These are phyloP conservation scores for Anthoceros angustus DNA, from an alignment of 225 moss, liverwort and hornwort genomes.

Conservation along the genomic window DNA sequence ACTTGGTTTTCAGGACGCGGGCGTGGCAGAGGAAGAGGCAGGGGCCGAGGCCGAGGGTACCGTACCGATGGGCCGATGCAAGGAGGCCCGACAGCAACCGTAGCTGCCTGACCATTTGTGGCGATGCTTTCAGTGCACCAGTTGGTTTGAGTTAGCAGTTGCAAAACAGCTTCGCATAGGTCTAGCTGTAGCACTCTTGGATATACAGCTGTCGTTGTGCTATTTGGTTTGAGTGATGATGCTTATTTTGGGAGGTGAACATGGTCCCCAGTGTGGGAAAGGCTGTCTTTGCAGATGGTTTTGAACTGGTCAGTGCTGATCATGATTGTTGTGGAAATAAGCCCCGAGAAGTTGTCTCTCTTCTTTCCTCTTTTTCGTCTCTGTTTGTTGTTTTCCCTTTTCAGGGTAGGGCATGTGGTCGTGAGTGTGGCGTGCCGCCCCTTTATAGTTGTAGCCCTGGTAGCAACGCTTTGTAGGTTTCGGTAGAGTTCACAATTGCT, in stretches of 20 bases:
- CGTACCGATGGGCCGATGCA: slow-evolving; percentile 59
- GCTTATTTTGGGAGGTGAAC: neutral
- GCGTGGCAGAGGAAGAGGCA: slow-evolving; percentile 82
- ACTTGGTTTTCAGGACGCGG: slow-evolving; percentile 50
- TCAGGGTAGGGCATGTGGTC: neutral
- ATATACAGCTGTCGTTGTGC: neutral
- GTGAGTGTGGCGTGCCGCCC: neutral
- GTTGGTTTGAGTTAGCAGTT: slow-evolving; percentile 34
- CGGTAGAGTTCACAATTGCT: too few species aligned
- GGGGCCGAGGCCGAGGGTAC: slow-evolving; percentile 88
- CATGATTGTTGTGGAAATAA: neutral
- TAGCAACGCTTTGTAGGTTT: neutral
- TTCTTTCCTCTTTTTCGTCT: neutral
- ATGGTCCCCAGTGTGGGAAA: neutral
- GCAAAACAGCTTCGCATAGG: slow-evolving; percentile 24
- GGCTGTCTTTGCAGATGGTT: slow-evolving; percentile 4
- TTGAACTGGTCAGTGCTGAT: slow-evolving; percentile 3
- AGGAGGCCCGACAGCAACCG: slow-evolving; percentile 21
- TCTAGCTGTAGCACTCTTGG: slow-evolving; percentile 1
- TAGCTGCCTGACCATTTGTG: slow-evolving; percentile 12
- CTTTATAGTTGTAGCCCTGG: neutral
- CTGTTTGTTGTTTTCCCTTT: neutral
- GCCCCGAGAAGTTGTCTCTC: neutral
- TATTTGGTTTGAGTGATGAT: slow-evolving; percentile 2
- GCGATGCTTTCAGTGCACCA: slow-evolving; percentile 17